Evolutionary conservation across 176 grass and related monocot species (phyloP).

Genomic region (Thinopyrum elongatum): DNA sequence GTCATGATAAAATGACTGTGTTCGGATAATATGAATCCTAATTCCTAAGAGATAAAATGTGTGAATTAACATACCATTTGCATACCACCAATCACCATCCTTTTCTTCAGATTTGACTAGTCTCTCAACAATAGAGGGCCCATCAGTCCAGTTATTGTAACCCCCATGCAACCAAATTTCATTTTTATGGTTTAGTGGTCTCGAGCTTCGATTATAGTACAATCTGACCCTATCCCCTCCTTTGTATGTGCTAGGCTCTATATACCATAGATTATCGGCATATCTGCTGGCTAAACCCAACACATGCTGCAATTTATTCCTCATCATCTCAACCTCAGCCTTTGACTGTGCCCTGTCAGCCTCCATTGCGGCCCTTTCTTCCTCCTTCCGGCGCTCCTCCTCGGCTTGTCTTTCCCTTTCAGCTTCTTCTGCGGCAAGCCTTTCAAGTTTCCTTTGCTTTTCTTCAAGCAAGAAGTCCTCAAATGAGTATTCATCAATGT

Average conservation of each 20-base stretch:
- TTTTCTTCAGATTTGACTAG: constrained; percentile 54
- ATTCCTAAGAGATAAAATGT: constrained; percentile 5
- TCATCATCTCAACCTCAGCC: constrained; percentile 60
- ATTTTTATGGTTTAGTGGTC: constrained; percentile 60
- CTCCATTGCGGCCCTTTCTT: constrained; percentile 61
- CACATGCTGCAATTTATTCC: constrained; percentile 36
- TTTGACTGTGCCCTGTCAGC: constrained; percentile 67
- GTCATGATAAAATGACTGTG: not conserved
- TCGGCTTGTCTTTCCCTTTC: constrained; percentile 78
- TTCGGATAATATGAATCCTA: constrained; percentile 8
- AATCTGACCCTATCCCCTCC: constrained; percentile 69
- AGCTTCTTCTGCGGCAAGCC: constrained; percentile 71
- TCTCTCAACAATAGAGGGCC: constrained; percentile 58
- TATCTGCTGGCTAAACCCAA: constrained; percentile 47
- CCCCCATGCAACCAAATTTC: constrained; percentile 93
- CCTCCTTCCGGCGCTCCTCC: constrained; percentile 54
- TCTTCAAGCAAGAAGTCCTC: constrained; percentile 82
- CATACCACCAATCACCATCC: constrained; percentile 91
- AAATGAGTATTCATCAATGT: constrained; percentile 66
- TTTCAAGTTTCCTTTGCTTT: constrained; percentile 65
- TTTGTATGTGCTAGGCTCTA: constrained; percentile 70
- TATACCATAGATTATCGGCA: constrained; percentile 64
- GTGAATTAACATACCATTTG: constrained; percentile 47
- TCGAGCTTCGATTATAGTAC: constrained; percentile 79
- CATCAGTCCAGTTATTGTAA: constrained; percentile 86